Evolutionary conservation across 2,329 filamentous ascomycete species (phyloP), one percentile per base, ranked within the genome.

Genomic region (Aspergillus persii): DNA sequence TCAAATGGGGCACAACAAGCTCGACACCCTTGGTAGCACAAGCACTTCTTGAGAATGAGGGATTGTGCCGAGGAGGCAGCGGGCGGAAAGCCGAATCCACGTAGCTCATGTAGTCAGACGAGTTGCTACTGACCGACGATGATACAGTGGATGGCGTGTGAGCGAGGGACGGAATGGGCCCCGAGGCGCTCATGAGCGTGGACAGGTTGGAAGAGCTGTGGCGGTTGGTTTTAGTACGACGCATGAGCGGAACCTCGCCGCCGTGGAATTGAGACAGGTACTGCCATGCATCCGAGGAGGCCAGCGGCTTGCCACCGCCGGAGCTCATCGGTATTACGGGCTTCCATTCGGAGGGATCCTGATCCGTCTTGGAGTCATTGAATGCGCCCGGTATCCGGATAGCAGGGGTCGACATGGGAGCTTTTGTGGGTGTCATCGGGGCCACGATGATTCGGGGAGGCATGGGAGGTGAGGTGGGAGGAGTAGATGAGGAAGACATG

Each of bases 341-440:
- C 71, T 81, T 80, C 79, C 79, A 81, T 72, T 81, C 78, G 53
- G 77, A 78, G 54, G 79, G 79, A 69, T 81, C 79, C 61, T 78
- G 75, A 79, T 80, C 79, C 64, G 77, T 69, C 55, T 72, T 75
- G 71, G 65, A 66, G 51, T 75, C 69, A 61, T 78, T 74, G 49
- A 69, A 51, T 59, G 75, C 68, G 59, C 66, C 56, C 49, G 75
- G 72, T 79, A 80, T 80, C 71, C 75, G 70, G 63, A 68, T 62
- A 54, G 64, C 33, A 8, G 67, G 65, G 51, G 68, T 63, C 12
- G 67, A 59, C 57, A 53, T 64, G 55, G 62, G 68, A 33, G 63
- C 61, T 51, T 67, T 65, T 29, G 75, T 77, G 31, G 76, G 71
- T 44, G 69, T 74, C 68, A 75, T 70, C 5, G 72, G 74, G 23